These are phyloP conservation scores for Nigrospora osmanthi DNA, from an alignment of 2,329 filamentous ascomycete genomes.

Conservation along the genomic window DNA sequence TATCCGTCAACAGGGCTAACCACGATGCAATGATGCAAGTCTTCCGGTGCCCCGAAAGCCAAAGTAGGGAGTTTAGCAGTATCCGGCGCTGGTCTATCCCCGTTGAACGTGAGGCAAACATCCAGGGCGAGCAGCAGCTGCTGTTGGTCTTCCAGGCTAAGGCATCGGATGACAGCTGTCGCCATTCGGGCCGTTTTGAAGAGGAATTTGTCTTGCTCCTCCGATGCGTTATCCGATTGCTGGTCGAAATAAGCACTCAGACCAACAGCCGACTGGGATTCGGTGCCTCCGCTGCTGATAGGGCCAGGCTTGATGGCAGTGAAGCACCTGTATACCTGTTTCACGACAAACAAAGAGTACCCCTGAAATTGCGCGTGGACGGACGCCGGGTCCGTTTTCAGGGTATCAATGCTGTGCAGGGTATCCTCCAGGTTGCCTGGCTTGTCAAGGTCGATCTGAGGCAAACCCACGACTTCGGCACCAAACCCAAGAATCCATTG, in stretches of 20 bases:
- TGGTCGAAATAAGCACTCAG: slow-evolving; percentile 10
- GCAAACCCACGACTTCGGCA: not conserved
- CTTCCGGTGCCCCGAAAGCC: no score
- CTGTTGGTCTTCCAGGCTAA: slow-evolving; percentile 17
- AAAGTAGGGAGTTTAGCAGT: not conserved
- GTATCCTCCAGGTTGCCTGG: slow-evolving; percentile 5
- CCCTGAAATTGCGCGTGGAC: slow-evolving; percentile 9
- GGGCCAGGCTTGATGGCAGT: slow-evolving; percentile 4
- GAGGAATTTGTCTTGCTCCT: slow-evolving; percentile 15
- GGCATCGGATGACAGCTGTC: slow-evolving; percentile 13
- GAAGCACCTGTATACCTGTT: slow-evolving; percentile 20
- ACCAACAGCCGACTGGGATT: not conserved
- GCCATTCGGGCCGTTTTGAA: slow-evolving; percentile 18
- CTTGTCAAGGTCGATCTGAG: slow-evolving; percentile 3
- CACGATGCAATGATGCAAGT: not conserved
- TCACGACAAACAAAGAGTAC: slow-evolving; percentile 18
- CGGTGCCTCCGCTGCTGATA: not conserved
- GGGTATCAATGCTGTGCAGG: slow-evolving; percentile 4
- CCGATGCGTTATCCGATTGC: not conserved
- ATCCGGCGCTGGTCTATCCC: not conserved
- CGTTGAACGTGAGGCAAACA: slow-evolving; percentile 14
- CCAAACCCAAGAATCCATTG: slow-evolving; percentile 6
- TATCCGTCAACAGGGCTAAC: slow-evolving; percentile 13
- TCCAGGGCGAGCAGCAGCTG: slow-evolving; percentile 12
- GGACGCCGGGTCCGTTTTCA: slow-evolving; percentile 2